Percentiles rank a stretch among this genome's conserved stretches.
phyloP scores from a whole-genome alignment of 192 early-diverging fungal genomes.

The Mortierella claussenii region DNA sequence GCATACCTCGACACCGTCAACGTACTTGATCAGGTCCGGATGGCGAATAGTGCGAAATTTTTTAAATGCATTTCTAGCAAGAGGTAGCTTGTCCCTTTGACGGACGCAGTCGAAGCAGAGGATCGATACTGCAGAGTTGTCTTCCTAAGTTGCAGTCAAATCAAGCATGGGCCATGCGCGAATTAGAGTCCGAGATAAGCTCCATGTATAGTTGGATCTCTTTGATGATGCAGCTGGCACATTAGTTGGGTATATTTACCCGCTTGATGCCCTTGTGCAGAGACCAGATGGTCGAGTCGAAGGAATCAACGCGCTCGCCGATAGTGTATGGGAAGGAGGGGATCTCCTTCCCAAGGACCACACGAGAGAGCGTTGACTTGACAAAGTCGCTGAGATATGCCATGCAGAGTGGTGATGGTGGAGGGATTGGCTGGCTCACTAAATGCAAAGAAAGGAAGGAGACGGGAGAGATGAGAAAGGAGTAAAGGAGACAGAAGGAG shows the following conservation, averaged over 20 bases:
- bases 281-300: constrained; percentile 72
- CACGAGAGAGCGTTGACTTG: constrained; percentile 56
- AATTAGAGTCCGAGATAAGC: not conserved
- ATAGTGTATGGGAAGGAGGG: constrained; percentile 73
- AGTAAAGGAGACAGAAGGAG: not conserved
- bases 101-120: constrained; percentile 84
- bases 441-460: not conserved
- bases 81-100: constrained; percentile 73
- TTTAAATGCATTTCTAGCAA: constrained; percentile 91
- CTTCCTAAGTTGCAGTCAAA: constrained; percentile 57
- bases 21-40: constrained; percentile 84
- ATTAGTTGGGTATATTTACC: too few species aligned
- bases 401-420: constrained; percentile 11
- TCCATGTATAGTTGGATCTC: not conserved
- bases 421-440: not conserved
- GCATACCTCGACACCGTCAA: constrained; percentile 88
- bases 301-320: constrained; percentile 71
- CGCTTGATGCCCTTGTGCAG: constrained; percentile 72
- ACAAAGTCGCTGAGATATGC: constrained; percentile 52
- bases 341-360: constrained; percentile 69
- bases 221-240: too few species aligned
- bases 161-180: too few species aligned
- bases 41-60: constrained; percentile 90
- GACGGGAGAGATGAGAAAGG: not conserved
- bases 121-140: constrained; percentile 74